Conservation (phyloP, 2,329 filamentous ascomycete species). For the Tolypocladium tropicale region DNA sequence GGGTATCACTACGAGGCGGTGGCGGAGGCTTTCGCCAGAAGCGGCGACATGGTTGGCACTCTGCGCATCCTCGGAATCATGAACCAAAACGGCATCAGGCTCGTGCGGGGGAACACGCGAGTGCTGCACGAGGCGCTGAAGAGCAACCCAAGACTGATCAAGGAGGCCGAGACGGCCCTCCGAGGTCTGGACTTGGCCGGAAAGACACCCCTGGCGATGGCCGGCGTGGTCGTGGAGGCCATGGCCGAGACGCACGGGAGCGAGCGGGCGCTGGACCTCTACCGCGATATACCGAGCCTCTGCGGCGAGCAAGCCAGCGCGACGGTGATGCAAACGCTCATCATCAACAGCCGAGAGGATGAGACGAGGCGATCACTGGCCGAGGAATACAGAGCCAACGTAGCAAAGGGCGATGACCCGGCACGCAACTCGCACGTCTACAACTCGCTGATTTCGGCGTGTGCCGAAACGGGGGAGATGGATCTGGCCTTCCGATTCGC, state of each 20-base stretch:
- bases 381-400: slow-evolving; percentile 17
- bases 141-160: slow-evolving; percentile 31
- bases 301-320: slow-evolving; percentile 16
- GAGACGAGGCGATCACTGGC: slow-evolving; percentile 15
- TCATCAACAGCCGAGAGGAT: slow-evolving; percentile 15
- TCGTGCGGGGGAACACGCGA: slow-evolving; percentile 51
- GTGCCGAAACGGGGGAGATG: slow-evolving; percentile 16
- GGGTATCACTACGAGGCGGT: slow-evolving; percentile 72
- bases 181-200: slow-evolving; percentile 32
- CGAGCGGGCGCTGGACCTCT: slow-evolving; percentile 21
- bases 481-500: slow-evolving; percentile 24
- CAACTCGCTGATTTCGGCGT: slow-evolving; percentile 17
- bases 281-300: slow-evolving; percentile 16
- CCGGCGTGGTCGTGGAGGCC: slow-evolving; percentile 24
- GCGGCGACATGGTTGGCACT: slow-evolving; percentile 52
- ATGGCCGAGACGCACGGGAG: slow-evolving; percentile 16
- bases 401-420: slow-evolving; percentile 7
- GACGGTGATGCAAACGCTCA: slow-evolving; percentile 17
- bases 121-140: slow-evolving; percentile 49
- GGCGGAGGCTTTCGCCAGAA: slow-evolving; percentile 55
- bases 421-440: slow-evolving; percentile 9
- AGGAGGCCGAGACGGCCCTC: slow-evolving; percentile 46
- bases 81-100: slow-evolving; percentile 39
- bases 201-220: slow-evolving; percentile 25
- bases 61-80: slow-evolving; percentile 66